Evolutionary conservation across 2,329 filamentous ascomycete species (phyloP), one percentile per base, ranked within the genome.

Genomic region (Trichoderma semiorbis): DNA sequence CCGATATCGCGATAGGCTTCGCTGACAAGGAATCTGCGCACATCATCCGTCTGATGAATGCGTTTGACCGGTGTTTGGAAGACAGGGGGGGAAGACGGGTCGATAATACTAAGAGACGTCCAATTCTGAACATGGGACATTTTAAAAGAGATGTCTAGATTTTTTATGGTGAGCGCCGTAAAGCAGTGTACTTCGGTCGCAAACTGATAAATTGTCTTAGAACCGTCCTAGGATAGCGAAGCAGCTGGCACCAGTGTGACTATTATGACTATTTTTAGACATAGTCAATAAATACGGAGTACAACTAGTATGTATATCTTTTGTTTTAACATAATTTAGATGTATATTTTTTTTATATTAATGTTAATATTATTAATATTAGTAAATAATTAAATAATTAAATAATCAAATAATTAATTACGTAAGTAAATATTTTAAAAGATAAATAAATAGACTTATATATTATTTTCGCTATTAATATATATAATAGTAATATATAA

Each of bases 1-100:
- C 93, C 92, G 69, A 99, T 93, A 79, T 98, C 94, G 72, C 90
- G 88, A 82, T 98, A 98, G 58, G 94, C 96, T 75, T 88, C 89
- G 63, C 93, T 94, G 10, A 87, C 88, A 68, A 97, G 88, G 81
- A 98, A 99, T 74, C 87, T 88, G 24, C 88, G 81, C 69, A 99
- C 92, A 85, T 98, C 94, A 72, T 91, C 84, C 71, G 91, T 91
- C 77, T 96, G 93, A 82, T 97, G 87, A 83, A 99, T 99, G 78
- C 87, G 87, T 81, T 98, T 99, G 71, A 80, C 79, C 0, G 96
- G 96, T 55, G 84, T 83, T 67, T 84, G 79, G 81, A 97, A 98
- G 32, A 75, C n/a, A n/a, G 74, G 78, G 36, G 85, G 80, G 24
- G 82, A 80, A 21, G 81, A 79, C 21, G 81, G 78, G 77, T 89